Evolutionary conservation across 495 filamentous ascomycete genomes (phyloP), one percentile per base, ranked within the genome.

Genomic region (Penicillium parvum): DNA sequence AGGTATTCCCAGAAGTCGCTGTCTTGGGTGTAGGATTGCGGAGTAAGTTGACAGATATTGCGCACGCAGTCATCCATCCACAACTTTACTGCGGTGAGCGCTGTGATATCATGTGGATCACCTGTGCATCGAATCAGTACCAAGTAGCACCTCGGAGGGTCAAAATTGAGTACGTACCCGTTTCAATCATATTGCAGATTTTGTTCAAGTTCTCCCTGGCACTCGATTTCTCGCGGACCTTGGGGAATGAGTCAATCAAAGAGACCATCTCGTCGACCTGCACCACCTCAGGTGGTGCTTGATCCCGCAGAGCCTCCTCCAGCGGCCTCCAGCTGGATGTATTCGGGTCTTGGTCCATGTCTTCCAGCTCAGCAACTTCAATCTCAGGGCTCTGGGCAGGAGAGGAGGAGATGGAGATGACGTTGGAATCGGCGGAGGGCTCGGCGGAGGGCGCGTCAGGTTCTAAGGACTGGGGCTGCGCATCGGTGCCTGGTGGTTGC

Each of bases 321-420:
- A 77, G 32, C 1, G 66, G 49, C 28, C 57, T 63, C 73, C 75
- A 76, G 43, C 56, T 68, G 5, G 70, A 73, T 10, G 47, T 56
- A 16, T 57, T 63, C 4, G 72, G 57, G 26, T 74, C 66, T 47
- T 74, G 70, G 36, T 72, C 65, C 52, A 77, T 75, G 38, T 78
- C 75, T 53, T 79, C 76, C 21, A 75, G 60, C 33, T 78, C 75
- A 5, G 73, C 74, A 15, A 76, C 71, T 53, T 78, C 69, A 15
- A 79, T 77, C 35, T 77, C 67, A 3, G 75, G 76, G 41, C 73
- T 78, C 10, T 64, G 64, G 1, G 66, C 57, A 7, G 75, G 65
- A 3, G 75, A 75, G 11, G 76, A 76, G 16, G 63, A 64, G n/a
- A 74, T 53, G 12, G 72, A 74, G 32, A 75, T 69, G 37, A 61